A percentile compares a stretch with the other conserved stretches of the same genome.
These are phyloP conservation scores for Megacollybia marginata DNA, from an alignment of 768 basidiomycete species.

Conservation along the genomic window DNA sequence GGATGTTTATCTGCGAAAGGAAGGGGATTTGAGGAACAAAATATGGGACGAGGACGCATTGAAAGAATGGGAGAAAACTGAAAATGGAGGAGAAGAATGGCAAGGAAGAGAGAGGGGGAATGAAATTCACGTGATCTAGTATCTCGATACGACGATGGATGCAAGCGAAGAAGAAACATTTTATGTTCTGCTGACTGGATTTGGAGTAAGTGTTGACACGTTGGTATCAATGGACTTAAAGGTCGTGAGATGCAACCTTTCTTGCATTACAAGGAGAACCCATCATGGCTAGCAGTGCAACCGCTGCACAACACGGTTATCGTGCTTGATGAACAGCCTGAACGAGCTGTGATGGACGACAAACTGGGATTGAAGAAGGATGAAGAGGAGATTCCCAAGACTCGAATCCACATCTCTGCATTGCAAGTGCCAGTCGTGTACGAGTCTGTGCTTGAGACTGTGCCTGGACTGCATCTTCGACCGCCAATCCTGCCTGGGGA, in stretches of 20 bases:
- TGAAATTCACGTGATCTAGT: background rate
- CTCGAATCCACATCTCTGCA: conserved; percentile 50
- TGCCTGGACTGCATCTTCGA: conserved; percentile 53
- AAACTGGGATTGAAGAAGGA: conserved; percentile 6
- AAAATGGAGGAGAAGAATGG: conserved; percentile 43
- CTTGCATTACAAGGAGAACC: conserved; percentile 48
- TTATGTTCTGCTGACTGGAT: conserved; percentile 27
- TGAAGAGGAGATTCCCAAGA: conserved; percentile 9
- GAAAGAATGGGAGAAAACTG: conserved; percentile 44
- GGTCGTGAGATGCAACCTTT: conserved; percentile 39
- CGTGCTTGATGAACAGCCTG: conserved; percentile 26
- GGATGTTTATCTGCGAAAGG: conserved; percentile 35
- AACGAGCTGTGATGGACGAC: conserved; percentile 14
- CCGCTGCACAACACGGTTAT: conserved; percentile 53
- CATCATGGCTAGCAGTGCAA: conserved; percentile 66
- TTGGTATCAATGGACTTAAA: conserved; percentile 12
- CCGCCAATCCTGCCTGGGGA: conserved; percentile 44
- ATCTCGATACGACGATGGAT: background rate
- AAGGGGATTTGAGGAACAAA: conserved; percentile 37
- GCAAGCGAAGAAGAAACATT: background rate
- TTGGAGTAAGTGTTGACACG: conserved; percentile 36
- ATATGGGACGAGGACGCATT: conserved; percentile 57
- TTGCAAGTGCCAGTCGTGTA: conserved; percentile 55
- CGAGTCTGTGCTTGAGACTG: conserved; percentile 42
- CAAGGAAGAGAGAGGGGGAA: conserved; percentile 18